These are phyloP conservation scores for Chlorella vulgaris DNA, from an alignment of 139 green algal genomes.

Conservation along the genomic window DNA sequence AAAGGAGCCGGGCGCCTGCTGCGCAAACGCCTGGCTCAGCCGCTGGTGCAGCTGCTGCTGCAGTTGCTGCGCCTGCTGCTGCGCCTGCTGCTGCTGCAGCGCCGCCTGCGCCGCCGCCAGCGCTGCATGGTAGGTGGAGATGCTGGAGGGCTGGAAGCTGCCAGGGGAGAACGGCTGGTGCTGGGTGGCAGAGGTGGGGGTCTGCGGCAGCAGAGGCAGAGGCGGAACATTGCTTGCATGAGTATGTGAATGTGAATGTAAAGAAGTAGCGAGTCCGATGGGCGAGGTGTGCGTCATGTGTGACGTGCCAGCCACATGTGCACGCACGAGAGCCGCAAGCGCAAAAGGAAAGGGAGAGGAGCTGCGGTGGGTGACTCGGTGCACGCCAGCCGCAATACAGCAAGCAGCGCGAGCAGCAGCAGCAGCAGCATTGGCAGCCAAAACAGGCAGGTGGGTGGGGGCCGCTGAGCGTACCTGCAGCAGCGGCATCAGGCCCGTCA, in stretches of 20 bases:
- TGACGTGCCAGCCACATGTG: too few relatives aligned
- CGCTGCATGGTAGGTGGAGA: slow-evolving; percentile 39
- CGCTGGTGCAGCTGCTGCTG: slow-evolving; percentile 1
- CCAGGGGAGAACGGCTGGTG: neutral
- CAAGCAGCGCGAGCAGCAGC: neutral
- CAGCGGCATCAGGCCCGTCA: slow-evolving; percentile 33
- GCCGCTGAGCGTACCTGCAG: slow-evolving; percentile 23
- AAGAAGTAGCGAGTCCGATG: neutral
- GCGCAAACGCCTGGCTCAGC: neutral
- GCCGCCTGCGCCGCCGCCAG: slow-evolving; percentile 27
- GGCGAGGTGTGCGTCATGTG: neutral
- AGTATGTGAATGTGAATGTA: neutral
- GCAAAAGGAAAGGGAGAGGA: too few relatives aligned
- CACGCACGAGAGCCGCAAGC: too few relatives aligned
- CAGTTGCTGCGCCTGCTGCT: slow-evolving; percentile 10
- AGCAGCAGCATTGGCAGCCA: neutral
- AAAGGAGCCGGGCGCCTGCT: neutral
- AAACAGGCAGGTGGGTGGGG: neutral
- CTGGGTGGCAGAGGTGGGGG: slow-evolving; percentile 9
- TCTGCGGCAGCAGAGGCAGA: neutral
- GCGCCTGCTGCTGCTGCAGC: slow-evolving; percentile 21
- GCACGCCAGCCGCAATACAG: neutral
- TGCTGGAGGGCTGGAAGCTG: slow-evolving; percentile 35
- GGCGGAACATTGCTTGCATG: neutral
- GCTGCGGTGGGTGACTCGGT: too few relatives aligned